A percentile compares a stretch with the other conserved stretches of the same genome.
Conservation (phyloP, 176 grass and related monocot genomes). For the Thinopyrum elongatum region DNA sequence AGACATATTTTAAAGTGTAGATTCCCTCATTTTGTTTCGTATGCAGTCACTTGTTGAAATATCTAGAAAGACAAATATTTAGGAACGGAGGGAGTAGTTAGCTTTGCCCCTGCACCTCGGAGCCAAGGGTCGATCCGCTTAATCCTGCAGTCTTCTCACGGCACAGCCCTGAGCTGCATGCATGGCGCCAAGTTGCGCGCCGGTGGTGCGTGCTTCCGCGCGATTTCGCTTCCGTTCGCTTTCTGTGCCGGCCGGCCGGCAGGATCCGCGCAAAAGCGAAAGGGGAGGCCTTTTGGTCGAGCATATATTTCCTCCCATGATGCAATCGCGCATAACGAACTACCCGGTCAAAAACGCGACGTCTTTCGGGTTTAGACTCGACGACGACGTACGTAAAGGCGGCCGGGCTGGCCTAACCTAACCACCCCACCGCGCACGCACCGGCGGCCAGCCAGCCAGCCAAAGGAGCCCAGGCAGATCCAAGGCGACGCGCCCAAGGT, state of each 20-base stretch:
- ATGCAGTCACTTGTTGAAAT: too few species aligned
- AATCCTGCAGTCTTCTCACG: neutral
- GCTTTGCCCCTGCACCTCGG: neutral
- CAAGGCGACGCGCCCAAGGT: slow-evolving; percentile 20
- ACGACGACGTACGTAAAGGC: neutral
- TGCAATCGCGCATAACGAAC: neutral
- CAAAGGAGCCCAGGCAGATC: too few species aligned
- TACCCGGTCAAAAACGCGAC: slow-evolving; percentile 13
- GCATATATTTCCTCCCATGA: neutral
- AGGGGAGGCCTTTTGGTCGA: neutral
- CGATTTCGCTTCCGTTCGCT: neutral
- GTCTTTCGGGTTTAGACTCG: neutral
- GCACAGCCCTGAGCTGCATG: neutral
- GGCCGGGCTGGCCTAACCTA: neutral
- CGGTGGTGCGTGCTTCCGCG: neutral
- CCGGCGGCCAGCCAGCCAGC: neutral
- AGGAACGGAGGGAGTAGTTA: too few species aligned
- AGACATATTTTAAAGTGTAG: too few species aligned
- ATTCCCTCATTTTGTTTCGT: too few species aligned
- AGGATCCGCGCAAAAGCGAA: slow-evolving; percentile 5
- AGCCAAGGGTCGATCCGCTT: neutral
- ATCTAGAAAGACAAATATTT: too few species aligned
- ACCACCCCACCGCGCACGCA: neutral
- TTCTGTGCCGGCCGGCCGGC: slow-evolving; percentile 13
- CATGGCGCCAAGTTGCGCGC: neutral